phyloP scores from a whole-genome alignment of 345 rosid genomes.

The Bretschneidera sinensis region DNA sequence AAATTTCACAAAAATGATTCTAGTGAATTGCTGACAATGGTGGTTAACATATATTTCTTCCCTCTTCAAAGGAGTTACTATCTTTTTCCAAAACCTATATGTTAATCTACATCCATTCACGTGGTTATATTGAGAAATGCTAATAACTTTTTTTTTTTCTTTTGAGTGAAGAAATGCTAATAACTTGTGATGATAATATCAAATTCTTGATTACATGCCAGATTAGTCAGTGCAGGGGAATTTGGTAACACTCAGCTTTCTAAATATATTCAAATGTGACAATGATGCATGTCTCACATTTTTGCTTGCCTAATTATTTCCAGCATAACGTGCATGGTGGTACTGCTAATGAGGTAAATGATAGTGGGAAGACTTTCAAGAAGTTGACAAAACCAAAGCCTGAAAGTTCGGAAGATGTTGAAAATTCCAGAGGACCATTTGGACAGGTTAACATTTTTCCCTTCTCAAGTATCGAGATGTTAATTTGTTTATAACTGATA shows the following conservation, averaged over 20 bases:
- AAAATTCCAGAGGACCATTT: slow-evolving; percentile 23
- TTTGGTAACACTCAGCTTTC: neutral
- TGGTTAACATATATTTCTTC: too few relatives aligned
- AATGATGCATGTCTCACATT: neutral
- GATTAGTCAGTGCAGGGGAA: neutral
- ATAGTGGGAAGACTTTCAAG: slow-evolving; percentile 12
- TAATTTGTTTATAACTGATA: too few relatives aligned
- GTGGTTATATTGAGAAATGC: too few relatives aligned
- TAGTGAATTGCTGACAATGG: too few relatives aligned
- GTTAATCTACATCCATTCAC: too few relatives aligned
- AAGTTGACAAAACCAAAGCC: slow-evolving; percentile 5
- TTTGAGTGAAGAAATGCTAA: too few relatives aligned
- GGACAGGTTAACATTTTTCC: slow-evolving; percentile 30
- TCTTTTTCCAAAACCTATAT: too few relatives aligned
- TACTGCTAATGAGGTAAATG: slow-evolving; percentile 7
- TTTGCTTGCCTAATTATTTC: slow-evolving; percentile 1
- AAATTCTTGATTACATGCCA: too few relatives aligned
- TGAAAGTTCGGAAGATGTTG: slow-evolving; percentile 24
- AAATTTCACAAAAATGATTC: too few relatives aligned
- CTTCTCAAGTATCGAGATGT: neutral
- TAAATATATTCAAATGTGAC: slow-evolving; percentile 5
- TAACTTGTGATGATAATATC: too few relatives aligned
- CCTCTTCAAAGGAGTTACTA: too few relatives aligned
- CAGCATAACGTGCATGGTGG: slow-evolving; percentile 17
- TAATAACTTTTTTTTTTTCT: too few relatives aligned